phyloP scores from a whole-genome alignment of 2,329 filamentous ascomycete species.

The Fusarium keratoplasticum region DNA sequence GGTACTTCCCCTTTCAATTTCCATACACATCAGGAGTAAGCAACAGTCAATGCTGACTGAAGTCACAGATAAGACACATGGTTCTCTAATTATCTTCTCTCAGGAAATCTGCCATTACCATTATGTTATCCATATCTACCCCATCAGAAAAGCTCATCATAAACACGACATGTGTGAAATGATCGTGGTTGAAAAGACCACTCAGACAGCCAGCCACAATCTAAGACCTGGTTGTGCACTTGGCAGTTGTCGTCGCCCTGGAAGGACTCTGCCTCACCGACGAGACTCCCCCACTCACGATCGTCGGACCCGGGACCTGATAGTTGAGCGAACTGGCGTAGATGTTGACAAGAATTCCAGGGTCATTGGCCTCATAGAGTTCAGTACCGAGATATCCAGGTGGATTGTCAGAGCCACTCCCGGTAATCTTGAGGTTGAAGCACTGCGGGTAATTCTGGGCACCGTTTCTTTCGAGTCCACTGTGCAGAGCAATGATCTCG shows the following conservation, averaged over 20 bases:
- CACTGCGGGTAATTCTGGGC: constrained; percentile 67
- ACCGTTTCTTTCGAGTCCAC: constrained; percentile 53
- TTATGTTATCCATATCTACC: not conserved
- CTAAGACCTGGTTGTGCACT: constrained; percentile 36
- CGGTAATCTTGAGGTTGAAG: constrained; percentile 61
- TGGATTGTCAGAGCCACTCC: constrained; percentile 51
- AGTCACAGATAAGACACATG: not conserved
- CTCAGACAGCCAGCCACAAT: not conserved
- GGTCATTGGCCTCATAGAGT: constrained; percentile 51
- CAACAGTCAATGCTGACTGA: not conserved
- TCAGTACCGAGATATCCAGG: constrained; percentile 49
- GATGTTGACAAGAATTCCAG: constrained; percentile 52
- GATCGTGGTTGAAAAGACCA: not conserved
- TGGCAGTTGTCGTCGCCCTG: constrained; percentile 38
- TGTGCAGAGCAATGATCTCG: constrained; percentile 67
- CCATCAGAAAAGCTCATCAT: not conserved
- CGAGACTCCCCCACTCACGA: constrained; percentile 41
- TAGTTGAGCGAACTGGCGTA: constrained; percentile 46
- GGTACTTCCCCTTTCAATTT: not conserved
- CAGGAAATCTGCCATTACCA: not conserved
- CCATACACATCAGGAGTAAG: not conserved
- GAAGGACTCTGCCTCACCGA: constrained; percentile 44
- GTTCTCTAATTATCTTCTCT: not conserved
- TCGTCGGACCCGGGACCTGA: constrained; percentile 48
- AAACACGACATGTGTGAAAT: not conserved